These are phyloP conservation scores for Artemisia tridentata DNA, from an alignment of 129 eudicot genomes.

Conservation along the genomic window DNA sequence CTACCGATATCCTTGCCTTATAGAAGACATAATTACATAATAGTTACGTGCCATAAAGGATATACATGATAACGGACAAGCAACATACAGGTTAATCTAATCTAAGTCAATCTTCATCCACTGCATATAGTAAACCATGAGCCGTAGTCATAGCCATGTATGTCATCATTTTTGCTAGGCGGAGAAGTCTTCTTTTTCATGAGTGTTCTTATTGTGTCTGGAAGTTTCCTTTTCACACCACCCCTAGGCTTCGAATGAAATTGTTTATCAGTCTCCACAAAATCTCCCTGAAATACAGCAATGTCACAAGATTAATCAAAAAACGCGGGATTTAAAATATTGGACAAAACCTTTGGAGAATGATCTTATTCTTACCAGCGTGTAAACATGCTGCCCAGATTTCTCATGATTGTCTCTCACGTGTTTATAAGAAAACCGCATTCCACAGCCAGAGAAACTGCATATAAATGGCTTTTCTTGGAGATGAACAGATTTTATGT, in stretches of 20 bases:
- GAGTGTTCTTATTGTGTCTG: conserved; percentile 47
- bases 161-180: conserved; percentile 32
- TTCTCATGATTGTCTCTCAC: conserved; percentile 88
- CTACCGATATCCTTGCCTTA: too few relatives aligned
- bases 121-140: conserved; percentile 46
- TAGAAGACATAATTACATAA: not conserved
- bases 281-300: conserved; percentile 63
- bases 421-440: conserved; percentile 77
- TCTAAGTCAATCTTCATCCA: conserved; percentile 19
- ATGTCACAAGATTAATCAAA: too few relatives aligned
- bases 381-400: conserved; percentile 55
- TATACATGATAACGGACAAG: not conserved
- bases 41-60: not conserved
- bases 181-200: conserved; percentile 54
- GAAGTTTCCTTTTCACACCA: conserved; percentile 63
- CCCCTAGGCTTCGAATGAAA: conserved; percentile 66
- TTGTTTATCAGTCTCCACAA: conserved; percentile 65
- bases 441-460: conserved; percentile 60
- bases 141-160: conserved; percentile 36
- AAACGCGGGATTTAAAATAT: too few relatives aligned
- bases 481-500: conserved; percentile 74
- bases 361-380: conserved; percentile 38
- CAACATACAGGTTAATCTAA: not conserved
- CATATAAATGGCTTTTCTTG: conserved; percentile 58
- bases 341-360: too few relatives aligned